phyloP scores from a whole-genome alignment of 306 rosid species.

The Prunus kanzakura region DNA sequence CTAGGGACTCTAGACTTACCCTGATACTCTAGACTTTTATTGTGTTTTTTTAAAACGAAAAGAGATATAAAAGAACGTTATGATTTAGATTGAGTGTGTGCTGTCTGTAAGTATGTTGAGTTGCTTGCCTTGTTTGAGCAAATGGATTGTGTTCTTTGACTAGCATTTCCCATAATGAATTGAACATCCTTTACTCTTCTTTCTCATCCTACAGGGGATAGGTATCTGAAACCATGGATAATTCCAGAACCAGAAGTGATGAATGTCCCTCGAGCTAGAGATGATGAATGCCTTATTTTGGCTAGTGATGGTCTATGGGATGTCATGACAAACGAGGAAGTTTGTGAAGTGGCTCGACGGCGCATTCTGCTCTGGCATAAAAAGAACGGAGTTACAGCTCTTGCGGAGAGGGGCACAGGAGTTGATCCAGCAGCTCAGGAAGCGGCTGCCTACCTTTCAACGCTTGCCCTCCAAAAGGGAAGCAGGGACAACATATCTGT shows the following conservation, averaged over 20 bases:
- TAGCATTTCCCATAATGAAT: background rate
- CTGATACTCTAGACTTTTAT: background rate
- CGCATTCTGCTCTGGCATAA: slow-evolving; percentile 55
- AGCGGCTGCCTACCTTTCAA: slow-evolving; percentile 47
- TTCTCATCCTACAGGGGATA: slow-evolving; percentile 39
- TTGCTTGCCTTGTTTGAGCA: background rate
- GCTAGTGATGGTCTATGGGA: slow-evolving; percentile 72
- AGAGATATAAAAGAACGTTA: background rate
- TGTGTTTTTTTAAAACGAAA: background rate
- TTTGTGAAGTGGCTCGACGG: slow-evolving; percentile 49
- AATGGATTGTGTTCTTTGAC: background rate
- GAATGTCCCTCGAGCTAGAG: slow-evolving; percentile 46
- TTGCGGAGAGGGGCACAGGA: slow-evolving; percentile 33
- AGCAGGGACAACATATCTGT: slow-evolving; percentile 54
- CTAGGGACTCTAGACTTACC: background rate
- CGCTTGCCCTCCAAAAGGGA: slow-evolving; percentile 58
- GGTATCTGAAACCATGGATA: slow-evolving; percentile 58
- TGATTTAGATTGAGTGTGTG: background rate
- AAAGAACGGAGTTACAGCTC: slow-evolving; percentile 36
- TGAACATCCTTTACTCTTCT: background rate
- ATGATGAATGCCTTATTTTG: slow-evolving; percentile 50
- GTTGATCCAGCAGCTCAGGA: slow-evolving; percentile 59
- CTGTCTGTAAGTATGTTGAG: background rate
- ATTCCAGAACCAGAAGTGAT: slow-evolving; percentile 60
- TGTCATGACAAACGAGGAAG: slow-evolving; percentile 56